Base-by-base conservation (phyloP, 2,329 filamentous ascomycete genomes). In the Albifimbria verrucaria region DNA sequence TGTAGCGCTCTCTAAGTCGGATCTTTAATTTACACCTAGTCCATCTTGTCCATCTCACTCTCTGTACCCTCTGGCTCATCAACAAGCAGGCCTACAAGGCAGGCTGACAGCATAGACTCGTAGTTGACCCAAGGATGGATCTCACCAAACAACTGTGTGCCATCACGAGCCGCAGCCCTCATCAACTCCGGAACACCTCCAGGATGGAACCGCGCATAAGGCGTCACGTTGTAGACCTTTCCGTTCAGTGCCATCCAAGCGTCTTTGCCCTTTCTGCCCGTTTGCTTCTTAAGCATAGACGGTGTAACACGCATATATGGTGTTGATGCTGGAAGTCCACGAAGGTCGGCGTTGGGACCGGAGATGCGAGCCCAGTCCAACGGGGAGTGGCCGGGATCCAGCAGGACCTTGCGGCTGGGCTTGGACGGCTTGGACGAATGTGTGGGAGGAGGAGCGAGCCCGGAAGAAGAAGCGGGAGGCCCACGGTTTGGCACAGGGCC, bases 341-440 rank as follows among this genome's bases (percentile, higher is more conserved):
- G 87, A 23, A 92, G 82, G 57, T 91, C 87, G 25, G 82, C 77
- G 25, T 73, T 74, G 2, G 87, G 85, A 20, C 79, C 77, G 1
- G 84, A 82, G 1, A 96, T 81, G 6, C 88, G 85, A 12, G 94
- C 94, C 94, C 94, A 99, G 80, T 99, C 94, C 12, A 99, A 85
- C 0, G 94, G 93, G 2, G 91, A 96, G 76, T 93, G 92, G 26
- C 94, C 93, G 0, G 94, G 94, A n/a, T 86, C 82, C 4, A 99
- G 83, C 9, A 88, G 78, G 4, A 97, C 89, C 65, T 93, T 89
- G 69, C 81, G 82, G 11, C 78, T 81, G 4, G 81, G 79, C 64
- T 83, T 85, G 22, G 72, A 57, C 2, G 82, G 81, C 53, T 76
- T 78, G 42, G 73, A 66, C 26, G 69, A 73, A 64, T 79, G 80